Conservation (phyloP, 768 basidiomycete genomes). For the Suillus decipiens region DNA sequence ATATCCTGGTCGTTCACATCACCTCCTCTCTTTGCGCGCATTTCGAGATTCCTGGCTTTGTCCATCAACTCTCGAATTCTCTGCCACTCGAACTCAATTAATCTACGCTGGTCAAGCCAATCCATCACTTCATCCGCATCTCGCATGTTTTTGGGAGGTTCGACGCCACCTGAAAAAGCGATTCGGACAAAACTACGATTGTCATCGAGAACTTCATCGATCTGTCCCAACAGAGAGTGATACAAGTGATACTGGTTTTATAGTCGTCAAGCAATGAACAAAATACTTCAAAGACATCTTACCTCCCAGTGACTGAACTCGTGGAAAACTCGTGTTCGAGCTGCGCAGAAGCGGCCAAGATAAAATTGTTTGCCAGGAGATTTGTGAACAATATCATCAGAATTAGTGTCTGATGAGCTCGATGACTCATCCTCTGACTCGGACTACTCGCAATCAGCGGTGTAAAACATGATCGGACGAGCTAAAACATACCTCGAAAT, state of each 20-base stretch:
- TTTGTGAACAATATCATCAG: slow-evolving; percentile 17
- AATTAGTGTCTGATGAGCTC: slow-evolving; percentile 28
- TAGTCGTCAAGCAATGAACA: slow-evolving; percentile 10
- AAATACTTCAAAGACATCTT: slow-evolving; percentile 17
- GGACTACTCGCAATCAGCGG: neutral
- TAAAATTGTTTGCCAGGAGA: slow-evolving; percentile 44
- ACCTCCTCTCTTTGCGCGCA: slow-evolving; percentile 47
- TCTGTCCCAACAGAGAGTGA: slow-evolving; percentile 54
- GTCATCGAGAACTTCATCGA: slow-evolving; percentile 51
- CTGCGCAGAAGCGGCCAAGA: slow-evolving; percentile 81
- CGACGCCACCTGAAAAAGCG: slow-evolving; percentile 51
- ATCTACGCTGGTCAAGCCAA: slow-evolving; percentile 71
- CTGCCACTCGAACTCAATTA: slow-evolving; percentile 72
- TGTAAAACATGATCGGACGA: neutral
- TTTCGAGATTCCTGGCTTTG: slow-evolving; percentile 63
- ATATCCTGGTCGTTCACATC: slow-evolving; percentile 27
- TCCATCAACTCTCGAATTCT: slow-evolving; percentile 76
- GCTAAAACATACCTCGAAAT: slow-evolving; percentile 53
- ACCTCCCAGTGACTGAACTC: slow-evolving; percentile 86
- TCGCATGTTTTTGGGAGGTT: slow-evolving; percentile 64
- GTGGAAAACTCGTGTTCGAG: slow-evolving; percentile 67
- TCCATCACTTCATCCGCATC: slow-evolving; percentile 83
- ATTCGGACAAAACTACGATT: slow-evolving; percentile 57
- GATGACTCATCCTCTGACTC: slow-evolving; percentile 26
- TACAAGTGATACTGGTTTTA: slow-evolving; percentile 62